Base-by-base conservation (phyloP, 768 basidiomycete genomes). In the Amanita subjunquillea region DNA sequence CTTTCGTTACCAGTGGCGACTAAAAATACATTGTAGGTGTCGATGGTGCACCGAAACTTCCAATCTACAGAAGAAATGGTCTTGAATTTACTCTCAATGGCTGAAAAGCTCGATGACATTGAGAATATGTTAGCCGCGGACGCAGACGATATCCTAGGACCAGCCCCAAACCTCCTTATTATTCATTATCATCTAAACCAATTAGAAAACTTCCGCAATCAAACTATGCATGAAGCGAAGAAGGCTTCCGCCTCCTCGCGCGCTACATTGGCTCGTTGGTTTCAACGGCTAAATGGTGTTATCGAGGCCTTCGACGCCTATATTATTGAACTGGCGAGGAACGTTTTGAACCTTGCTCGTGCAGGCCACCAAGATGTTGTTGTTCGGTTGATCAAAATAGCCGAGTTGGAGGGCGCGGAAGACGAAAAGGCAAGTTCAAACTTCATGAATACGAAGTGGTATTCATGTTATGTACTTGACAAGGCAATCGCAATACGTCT, bases 21-120 rank as follows among this genome's bases (percentile, higher is more conserved):
- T 10, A 38, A 8, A 37, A 22, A 40, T 17, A n/a, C 20, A 4
- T n/a, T 32, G 2, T 53, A 97, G 93, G 93, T 96, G 2, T 97
- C 95, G 4, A 82, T 88, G 73, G 88, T 98, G 2, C 95, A 98
- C 65, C 79, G 94, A 6, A 93, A 95, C 63, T 94, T 98, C 59
- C 82, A 91, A 56, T 88, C 89, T 51, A 96, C 93, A 1, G 90
- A 94, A 63, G 92, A 95, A 58, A 94, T 96, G 83, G 87, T 97
- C 57, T 83, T 85, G 59, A 95, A 94, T 61, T 77, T 98, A 39
- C 73, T 91, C n/a, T 87, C 89, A 48, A 96, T 98, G 90, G 84
- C 86, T 57, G 74, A 83, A 22, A 86, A 87, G 63, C 79, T 98
- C 13, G 83, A 87, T 58, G 68, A 79, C 55, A 73, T 98, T 42